Conservation (phyloP, 768 basidiomycete species). For the Punctularia strigosozonata region DNA sequence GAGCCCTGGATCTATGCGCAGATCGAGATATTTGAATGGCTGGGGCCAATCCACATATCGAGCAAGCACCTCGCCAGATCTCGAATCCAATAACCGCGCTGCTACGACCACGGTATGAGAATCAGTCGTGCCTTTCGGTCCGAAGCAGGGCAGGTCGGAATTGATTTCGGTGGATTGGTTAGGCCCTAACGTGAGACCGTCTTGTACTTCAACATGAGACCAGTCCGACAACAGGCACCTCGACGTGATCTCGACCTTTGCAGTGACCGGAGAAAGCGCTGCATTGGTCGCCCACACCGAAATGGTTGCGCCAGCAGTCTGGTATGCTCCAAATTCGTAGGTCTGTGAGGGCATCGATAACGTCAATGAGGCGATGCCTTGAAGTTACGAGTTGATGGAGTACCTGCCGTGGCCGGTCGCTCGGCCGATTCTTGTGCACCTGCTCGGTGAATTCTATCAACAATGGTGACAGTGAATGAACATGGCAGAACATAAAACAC, state of each 20-base stretch:
- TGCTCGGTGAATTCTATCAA: slow-evolving; percentile 8
- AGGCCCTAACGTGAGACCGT: slow-evolving; percentile 16
- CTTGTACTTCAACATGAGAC: slow-evolving; percentile 10
- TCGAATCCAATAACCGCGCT: slow-evolving; percentile 15
- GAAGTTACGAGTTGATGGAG: not conserved
- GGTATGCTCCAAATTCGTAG: slow-evolving; percentile 24
- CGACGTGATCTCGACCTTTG: slow-evolving; percentile 21
- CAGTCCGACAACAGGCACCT: slow-evolving; percentile 17
- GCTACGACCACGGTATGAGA: slow-evolving; percentile 22
- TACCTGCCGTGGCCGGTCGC: slow-evolving; percentile 23
- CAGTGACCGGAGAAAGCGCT: slow-evolving; percentile 12
- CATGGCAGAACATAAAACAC: not conserved
- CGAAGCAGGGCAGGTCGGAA: slow-evolving; percentile 6
- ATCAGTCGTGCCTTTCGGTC: slow-evolving; percentile 6
- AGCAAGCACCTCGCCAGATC: slow-evolving; percentile 15
- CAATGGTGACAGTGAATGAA: slow-evolving; percentile 13
- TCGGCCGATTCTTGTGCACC: slow-evolving; percentile 20
- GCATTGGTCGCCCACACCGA: slow-evolving; percentile 31
- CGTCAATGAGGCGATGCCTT: too few relatives aligned
- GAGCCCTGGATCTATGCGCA: slow-evolving; percentile 16
- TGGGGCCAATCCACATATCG: slow-evolving; percentile 19
- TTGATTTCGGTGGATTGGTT: slow-evolving; percentile 31
- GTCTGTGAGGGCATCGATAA: slow-evolving; percentile 12
- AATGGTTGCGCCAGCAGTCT: slow-evolving; percentile 13
- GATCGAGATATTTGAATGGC: slow-evolving; percentile 19